Evolutionary conservation across 805 yeast genomes (phyloP).

Genomic region (Candida ulmi): DNA sequence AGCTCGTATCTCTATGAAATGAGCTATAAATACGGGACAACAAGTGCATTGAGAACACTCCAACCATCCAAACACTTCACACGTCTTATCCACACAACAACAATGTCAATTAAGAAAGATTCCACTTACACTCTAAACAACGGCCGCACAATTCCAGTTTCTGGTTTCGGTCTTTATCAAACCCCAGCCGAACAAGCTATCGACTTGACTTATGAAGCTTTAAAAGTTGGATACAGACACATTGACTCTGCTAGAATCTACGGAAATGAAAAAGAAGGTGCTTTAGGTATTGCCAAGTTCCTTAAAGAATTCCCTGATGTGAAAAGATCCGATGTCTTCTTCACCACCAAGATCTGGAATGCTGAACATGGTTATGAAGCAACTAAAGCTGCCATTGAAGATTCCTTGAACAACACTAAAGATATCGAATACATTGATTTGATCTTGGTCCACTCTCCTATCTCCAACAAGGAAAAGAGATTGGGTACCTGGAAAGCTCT

Average conservation of each 20-base stretch:
- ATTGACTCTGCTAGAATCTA: conserved; percentile 71
- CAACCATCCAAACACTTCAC: no score
- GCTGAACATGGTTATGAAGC: conserved; percentile 46
- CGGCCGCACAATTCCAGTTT: conserved; percentile 17
- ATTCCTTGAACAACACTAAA: conserved; percentile 45
- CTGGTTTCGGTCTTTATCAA: conserved; percentile 21
- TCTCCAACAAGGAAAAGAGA: conserved; percentile 40
- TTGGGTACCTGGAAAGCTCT: conserved; percentile 65
- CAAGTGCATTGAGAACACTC: no score
- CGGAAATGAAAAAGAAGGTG: conserved; percentile 62
- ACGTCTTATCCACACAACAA: no score
- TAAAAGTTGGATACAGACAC: conserved; percentile 63
- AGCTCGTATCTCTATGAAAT: no score
- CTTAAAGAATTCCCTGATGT: conserved; percentile 42
- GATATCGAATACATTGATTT: conserved; percentile 66
- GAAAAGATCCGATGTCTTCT: conserved; percentile 57
- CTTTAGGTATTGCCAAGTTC: conserved; percentile 48
- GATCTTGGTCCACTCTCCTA: conserved; percentile 62
- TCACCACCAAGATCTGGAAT: conserved; percentile 66
- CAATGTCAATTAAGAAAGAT: conserved; percentile 2
- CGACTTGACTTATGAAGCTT: conserved; percentile 36
- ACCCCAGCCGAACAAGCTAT: conserved; percentile 18
- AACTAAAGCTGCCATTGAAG: conserved; percentile 52
- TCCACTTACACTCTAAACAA: conserved; percentile 13
- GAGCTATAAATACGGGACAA: no score